These are phyloP conservation scores for Orbilia oligospora DNA, from an alignment of 2,329 filamentous ascomycete genomes.

Conservation along the genomic window DNA sequence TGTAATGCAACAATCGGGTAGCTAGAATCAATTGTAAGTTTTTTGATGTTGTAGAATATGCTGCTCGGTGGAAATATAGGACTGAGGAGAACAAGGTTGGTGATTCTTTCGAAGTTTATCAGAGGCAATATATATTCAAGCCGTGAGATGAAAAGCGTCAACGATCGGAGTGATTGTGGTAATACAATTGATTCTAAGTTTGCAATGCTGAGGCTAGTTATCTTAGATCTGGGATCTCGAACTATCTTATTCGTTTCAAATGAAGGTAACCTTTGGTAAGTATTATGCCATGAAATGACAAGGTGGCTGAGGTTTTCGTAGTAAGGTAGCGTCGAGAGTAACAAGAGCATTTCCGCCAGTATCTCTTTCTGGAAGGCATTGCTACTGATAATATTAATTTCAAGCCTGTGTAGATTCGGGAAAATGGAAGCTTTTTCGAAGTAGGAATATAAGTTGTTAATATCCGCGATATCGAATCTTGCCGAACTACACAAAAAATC, in stretches of 20 bases:
- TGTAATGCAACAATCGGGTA: not conserved
- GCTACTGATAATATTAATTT: not conserved
- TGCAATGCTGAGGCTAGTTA: too few relatives aligned
- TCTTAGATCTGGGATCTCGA: too few relatives aligned
- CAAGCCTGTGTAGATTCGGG: not conserved
- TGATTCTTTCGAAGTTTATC: not conserved
- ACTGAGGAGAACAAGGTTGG: not conserved
- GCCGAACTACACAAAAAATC: not conserved
- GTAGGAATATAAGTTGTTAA: not conserved
- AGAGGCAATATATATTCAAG: not conserved
- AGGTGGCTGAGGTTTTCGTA: not conserved
- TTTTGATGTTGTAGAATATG: not conserved
- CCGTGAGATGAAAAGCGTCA: not conserved
- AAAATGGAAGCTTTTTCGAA: not conserved
- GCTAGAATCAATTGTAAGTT: not conserved
- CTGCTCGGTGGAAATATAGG: not conserved
- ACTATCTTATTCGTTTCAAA: too few relatives aligned
- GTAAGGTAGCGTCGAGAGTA: conserved; percentile 1
- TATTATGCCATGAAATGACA: not conserved
- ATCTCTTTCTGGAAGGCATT: not conserved
- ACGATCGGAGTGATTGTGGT: not conserved
- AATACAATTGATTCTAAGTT: not conserved
- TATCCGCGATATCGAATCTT: conserved; percentile 7
- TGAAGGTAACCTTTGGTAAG: too few relatives aligned
- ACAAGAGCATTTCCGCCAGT: not conserved